phyloP scores from a whole-genome alignment of 202 grass and related monocot species.

The Carex arenaria region DNA sequence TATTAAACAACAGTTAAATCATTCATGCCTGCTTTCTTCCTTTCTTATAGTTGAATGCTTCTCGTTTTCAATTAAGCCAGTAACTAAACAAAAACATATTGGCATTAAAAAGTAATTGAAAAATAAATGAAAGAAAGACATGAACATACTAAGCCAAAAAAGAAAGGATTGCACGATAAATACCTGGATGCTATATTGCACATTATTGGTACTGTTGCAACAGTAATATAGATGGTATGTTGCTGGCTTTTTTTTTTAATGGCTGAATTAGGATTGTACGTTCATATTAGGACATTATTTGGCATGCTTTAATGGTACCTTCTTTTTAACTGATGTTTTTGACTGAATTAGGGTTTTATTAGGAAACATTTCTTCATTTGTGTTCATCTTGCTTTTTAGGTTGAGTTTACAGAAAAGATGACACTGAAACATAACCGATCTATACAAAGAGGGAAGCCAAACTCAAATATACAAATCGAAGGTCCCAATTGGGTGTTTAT shows the following conservation, averaged over 20 bases:
- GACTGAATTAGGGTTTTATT: neutral
- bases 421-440: conserved; percentile 36
- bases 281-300: neutral
- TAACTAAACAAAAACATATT: neutral
- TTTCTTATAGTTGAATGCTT: neutral
- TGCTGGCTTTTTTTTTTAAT: neutral
- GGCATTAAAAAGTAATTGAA: neutral
- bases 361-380: neutral
- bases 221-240: neutral
- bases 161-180: neutral
- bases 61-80: neutral
- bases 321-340: neutral
- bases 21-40: neutral
- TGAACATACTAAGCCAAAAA: neutral
- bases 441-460: conserved; percentile 34
- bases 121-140: neutral
- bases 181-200: neutral
- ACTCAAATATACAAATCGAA: conserved; percentile 39
- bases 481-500: conserved; percentile 69
- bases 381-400: neutral
- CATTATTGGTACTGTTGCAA: neutral
- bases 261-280: neutral
- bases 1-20: neutral
- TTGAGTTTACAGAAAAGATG: conserved; percentile 35
- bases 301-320: neutral